Base-by-base conservation (phyloP, 179 eudicot species). In the Beta corolliflora region DNA sequence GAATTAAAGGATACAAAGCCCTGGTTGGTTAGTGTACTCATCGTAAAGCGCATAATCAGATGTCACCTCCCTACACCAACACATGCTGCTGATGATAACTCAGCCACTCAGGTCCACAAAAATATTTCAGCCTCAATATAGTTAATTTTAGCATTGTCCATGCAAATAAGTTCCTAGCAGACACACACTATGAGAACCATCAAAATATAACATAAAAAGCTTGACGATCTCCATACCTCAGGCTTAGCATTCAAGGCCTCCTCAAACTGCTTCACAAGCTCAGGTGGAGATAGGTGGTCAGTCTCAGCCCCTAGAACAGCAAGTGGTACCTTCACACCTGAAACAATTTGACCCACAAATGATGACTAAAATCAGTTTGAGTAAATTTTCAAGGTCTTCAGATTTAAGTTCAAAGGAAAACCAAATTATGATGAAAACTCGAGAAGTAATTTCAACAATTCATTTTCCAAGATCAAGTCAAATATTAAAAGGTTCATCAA, bases 231-330 rank as follows among this genome's bases (percentile, higher is more conserved):
- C 54, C 18, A 44, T 85, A 91, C 97, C 92, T 90, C 94, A 50
- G 89, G 83, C 79, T 81, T 91, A 41, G 90, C 82, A 18, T 86
- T 77, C 78, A 94, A 79, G 75, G 83, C 82, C 86, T 88, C 91
- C 83, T 85, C 95, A 80, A 89, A 92, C 76, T 91, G 89, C 82
- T 91, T 92, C 69, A 92, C 56, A 9, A 90, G 88, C 65, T 87
- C 92, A 25, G 97, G 95, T 58, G 98, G 98, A 71, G 93, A 90
- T 8, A 84, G 15, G 0, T 85, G 81, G 82, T 94, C 95, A 69
- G 46, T 25, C 88, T 92, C 97, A 45, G 95, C 98, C 77, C 93
- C 93, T 46, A 92, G 82, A 74, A 94, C 61, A 61, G 92, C 87
- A 29, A 90, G 56, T 12, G 95, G 91, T 10, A 64, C 88, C 86